Percentiles rank a stretch among this genome's conserved stretches.
Conservation (phyloP, 129 eudicot species). For the Centaurea solstitialis region DNA sequence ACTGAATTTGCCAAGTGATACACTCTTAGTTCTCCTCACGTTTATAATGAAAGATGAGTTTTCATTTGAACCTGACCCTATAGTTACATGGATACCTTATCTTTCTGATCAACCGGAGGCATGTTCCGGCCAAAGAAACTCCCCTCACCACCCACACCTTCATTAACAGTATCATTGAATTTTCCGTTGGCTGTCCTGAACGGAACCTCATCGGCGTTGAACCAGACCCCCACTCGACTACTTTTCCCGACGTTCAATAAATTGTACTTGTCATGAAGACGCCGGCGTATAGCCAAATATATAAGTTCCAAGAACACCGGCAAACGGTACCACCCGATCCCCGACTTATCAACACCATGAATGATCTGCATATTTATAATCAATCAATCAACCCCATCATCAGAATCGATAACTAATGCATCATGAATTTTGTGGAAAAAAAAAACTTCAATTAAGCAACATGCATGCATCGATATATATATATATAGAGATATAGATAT, state of each 20-base stretch:
- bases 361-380: conserved; percentile 36
- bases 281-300: conserved; percentile 50
- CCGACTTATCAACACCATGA: conserved; percentile 41
- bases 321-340: conserved; percentile 45
- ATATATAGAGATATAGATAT: too few relatives aligned
- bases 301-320: conserved; percentile 48
- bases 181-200: conserved; percentile 41
- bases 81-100: too few relatives aligned
- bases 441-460: neutral
- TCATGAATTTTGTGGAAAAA: too few relatives aligned
- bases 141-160: conserved; percentile 39
- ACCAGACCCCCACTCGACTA: conserved; percentile 16
- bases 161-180: conserved; percentile 38
- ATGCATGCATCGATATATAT: neutral
- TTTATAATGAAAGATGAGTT: too few relatives aligned
- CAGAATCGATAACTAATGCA: too few relatives aligned
- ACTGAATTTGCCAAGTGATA: too few relatives aligned
- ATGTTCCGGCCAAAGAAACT: conserved; percentile 58
- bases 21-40: too few relatives aligned
- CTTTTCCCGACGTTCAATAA: conserved; percentile 44
- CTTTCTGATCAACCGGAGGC: conserved; percentile 43
- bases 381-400: neutral
- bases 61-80: too few relatives aligned
- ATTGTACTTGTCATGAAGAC: conserved; percentile 48
- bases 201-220: conserved; percentile 23